Conservation (phyloP, 345 rosid genomes). For the Arabis alpina region DNA sequence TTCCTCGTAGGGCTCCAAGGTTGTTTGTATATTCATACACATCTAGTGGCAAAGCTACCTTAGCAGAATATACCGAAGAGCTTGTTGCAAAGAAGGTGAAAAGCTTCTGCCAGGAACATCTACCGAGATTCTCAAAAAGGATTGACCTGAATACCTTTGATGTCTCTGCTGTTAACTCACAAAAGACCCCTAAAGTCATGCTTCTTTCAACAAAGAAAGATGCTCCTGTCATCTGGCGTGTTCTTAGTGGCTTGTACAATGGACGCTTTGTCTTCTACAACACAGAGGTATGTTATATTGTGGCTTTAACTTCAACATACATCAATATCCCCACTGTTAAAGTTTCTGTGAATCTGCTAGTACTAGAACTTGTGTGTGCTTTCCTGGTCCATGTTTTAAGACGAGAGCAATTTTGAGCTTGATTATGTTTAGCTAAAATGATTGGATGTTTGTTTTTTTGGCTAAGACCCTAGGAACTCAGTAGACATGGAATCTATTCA, state of each 20-base stretch:
- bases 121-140: conserved; percentile 76
- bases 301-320: conserved; percentile 18
- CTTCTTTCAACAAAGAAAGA: conserved; percentile 86
- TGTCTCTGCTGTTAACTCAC: conserved; percentile 41
- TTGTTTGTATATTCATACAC: conserved; percentile 69
- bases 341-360: not conserved
- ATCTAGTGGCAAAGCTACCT: conserved; percentile 56
- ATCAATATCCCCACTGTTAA: not conserved
- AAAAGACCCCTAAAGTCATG: conserved; percentile 59
- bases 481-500: not conserved
- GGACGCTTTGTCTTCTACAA: conserved; percentile 65
- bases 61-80: conserved; percentile 77
- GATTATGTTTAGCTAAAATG: not conserved
- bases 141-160: conserved; percentile 54
- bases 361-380: not conserved
- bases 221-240: conserved; percentile 88
- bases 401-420: not conserved
- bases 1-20: conserved; percentile 61
- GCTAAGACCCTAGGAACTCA: not conserved
- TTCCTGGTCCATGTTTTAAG: conserved; percentile 1
- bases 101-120: conserved; percentile 73
- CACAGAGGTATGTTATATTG: conserved; percentile 58
- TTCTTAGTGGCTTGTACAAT: conserved; percentile 77
- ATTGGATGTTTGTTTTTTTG: not conserved
- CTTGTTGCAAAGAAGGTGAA: conserved; percentile 59